Conservation (phyloP, 306 rosid genomes). For the cucumber (Cucumis sativus) region Cucumber_9930_V3 NC_026661.2:20103001-20103500, state of each 20-base stretch:
- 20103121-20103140: not conserved
- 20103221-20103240: not conserved
- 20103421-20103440: not conserved
- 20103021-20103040: not conserved
- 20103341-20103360: slow-evolving; percentile 46
- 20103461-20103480: not conserved
- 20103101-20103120: not conserved
- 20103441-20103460: not conserved
- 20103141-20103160: not conserved
- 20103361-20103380: slow-evolving; percentile 48
- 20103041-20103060: not conserved
- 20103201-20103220: not conserved
- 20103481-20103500: no score
- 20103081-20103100: not conserved
- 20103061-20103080: no score
- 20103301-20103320: not conserved
- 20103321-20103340: slow-evolving; percentile 11
- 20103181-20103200: not conserved
- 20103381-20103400: slow-evolving; percentile 41
- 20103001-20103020: not conserved
- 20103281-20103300: no score
- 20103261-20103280: not conserved
- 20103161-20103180: not conserved
- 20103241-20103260: not conserved
- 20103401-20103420: slow-evolving; percentile 43